A percentile compares a stretch with the other conserved stretches of the same genome.
These are phyloP conservation scores for Brassica balearica DNA, from an alignment of 441 rosid genomes.

Conservation along the genomic window DNA sequence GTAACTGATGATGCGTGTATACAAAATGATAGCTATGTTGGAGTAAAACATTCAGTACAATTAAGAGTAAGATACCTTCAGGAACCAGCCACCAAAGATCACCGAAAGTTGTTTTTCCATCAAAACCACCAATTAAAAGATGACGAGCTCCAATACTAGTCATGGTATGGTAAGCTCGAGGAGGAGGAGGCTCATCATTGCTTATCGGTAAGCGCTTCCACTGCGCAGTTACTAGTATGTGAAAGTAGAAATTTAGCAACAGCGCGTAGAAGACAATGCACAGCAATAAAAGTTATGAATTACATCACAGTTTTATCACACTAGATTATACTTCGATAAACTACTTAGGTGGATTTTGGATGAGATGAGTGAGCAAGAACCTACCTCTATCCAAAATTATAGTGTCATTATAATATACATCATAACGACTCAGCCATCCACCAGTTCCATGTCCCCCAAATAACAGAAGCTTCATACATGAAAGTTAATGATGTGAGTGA, in stretches of 20 bases:
- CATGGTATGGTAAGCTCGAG: slow-evolving; percentile 96
- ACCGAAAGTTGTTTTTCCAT: slow-evolving; percentile 93
- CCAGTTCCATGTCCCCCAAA: slow-evolving; percentile 99
- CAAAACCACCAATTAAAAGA: slow-evolving; percentile 92
- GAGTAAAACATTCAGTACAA: not conserved
- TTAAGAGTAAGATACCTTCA: slow-evolving; percentile 65
- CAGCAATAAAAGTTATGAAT: not conserved
- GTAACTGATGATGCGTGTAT: not conserved
- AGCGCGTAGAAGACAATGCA: not conserved
- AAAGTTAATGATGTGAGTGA: slow-evolving; percentile 13
- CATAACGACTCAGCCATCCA: slow-evolving; percentile 99
- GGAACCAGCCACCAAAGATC: slow-evolving; percentile 98
- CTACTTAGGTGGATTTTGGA: not conserved
- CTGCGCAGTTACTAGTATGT: slow-evolving; percentile 76
- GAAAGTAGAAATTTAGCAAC: slow-evolving; percentile 30
- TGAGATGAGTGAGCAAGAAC: too few relatives aligned
- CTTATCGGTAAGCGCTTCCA: slow-evolving; percentile 83
- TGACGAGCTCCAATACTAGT: slow-evolving; percentile 75
- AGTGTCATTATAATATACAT: slow-evolving; percentile 91
- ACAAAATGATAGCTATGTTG: too few relatives aligned
- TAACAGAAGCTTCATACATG: slow-evolving; percentile 76
- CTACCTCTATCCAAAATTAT: slow-evolving; percentile 88
- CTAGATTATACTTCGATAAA: slow-evolving; percentile 21
- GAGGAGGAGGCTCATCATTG: slow-evolving; percentile 80
- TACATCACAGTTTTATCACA: slow-evolving; percentile 17